Conservation (phyloP, 192 early-diverging fungal species). For the Rhizoclosmatium sp. region DNA sequence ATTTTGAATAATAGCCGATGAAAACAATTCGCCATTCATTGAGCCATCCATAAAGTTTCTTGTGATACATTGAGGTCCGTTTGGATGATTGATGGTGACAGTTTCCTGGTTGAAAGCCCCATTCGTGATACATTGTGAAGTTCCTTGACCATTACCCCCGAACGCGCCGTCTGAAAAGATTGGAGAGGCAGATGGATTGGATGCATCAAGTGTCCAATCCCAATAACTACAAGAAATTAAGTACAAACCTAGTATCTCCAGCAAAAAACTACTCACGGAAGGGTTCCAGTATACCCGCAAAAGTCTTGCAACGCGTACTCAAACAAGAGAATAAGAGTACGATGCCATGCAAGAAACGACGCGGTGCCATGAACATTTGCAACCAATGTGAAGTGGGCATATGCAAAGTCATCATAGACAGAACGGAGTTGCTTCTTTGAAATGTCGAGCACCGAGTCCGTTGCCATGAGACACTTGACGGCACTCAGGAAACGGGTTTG, state of each 20-base stretch:
- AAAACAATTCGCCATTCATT: conserved; percentile 7
- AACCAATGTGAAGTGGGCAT: background rate
- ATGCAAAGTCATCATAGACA: conserved; percentile 30
- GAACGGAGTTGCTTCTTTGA: background rate
- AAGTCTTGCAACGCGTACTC: conserved; percentile 31
- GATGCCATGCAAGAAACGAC: conserved; percentile 44
- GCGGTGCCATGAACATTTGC: conserved; percentile 10
- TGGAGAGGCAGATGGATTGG: conserved; percentile 46
- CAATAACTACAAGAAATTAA: conserved; percentile 55
- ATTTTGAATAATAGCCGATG: background rate
- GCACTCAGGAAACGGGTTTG: conserved; percentile 25
- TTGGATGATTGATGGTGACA: conserved; percentile 2
- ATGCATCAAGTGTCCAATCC: conserved; percentile 67
- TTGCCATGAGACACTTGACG: conserved; percentile 24
- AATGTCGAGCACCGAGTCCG: conserved; percentile 1
- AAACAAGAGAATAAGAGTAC: conserved; percentile 31
- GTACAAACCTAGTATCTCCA: background rate
- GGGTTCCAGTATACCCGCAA: conserved; percentile 23
- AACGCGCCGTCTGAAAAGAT: conserved; percentile 46
- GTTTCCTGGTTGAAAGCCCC: conserved; percentile 59
- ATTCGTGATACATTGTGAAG: conserved; percentile 56
- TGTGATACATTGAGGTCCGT: conserved; percentile 27
- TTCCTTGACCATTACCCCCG: conserved; percentile 50
- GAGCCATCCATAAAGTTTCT: conserved; percentile 15
- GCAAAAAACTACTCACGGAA: conserved; percentile 33